Percentiles rank a stretch among this genome's conserved stretches.
Evolutionary conservation across 1,284 basidiomycete species (phyloP).

Genomic region (Coniferiporia weirii): DNA sequence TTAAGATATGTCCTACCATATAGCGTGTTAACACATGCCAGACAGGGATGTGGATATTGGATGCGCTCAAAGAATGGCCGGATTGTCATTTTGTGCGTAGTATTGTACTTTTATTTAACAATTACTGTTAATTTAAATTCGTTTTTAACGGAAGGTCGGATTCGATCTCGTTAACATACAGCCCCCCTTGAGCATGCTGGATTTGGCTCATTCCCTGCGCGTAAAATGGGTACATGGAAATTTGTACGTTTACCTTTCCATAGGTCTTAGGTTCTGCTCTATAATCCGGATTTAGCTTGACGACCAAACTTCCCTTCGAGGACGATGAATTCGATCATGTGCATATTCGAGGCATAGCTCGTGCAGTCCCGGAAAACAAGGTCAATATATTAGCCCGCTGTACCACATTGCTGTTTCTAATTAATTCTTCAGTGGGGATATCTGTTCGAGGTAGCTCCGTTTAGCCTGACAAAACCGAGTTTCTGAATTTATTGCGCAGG

Average conservation of each 20-base stretch:
- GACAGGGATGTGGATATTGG: slow-evolving; percentile 67
- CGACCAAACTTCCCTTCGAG: slow-evolving; percentile 68
- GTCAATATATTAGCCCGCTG: slow-evolving; percentile 30
- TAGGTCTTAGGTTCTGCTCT: not conserved
- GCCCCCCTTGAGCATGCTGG: slow-evolving; percentile 46
- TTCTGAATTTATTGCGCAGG: slow-evolving; percentile 36
- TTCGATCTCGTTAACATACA: slow-evolving; percentile 72
- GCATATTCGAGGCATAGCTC: slow-evolving; percentile 58
- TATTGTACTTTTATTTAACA: slow-evolving; percentile 1
- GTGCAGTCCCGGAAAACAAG: slow-evolving; percentile 71
- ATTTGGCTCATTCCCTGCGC: slow-evolving; percentile 44
- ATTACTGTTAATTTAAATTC: not conserved
- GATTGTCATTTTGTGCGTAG: slow-evolving; percentile 56
- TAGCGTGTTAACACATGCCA: slow-evolving; percentile 25
- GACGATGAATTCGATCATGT: slow-evolving; percentile 76
- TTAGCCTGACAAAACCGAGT: not conserved
- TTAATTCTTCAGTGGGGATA: slow-evolving; percentile 50
- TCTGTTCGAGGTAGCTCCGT: slow-evolving; percentile 50
- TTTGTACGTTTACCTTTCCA: slow-evolving; percentile 45
- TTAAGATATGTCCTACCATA: not conserved
- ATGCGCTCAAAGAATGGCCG: slow-evolving; percentile 68
- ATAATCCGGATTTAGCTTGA: slow-evolving; percentile 41
- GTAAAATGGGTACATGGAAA: slow-evolving; percentile 71
- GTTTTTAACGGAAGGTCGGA: slow-evolving; percentile 45
- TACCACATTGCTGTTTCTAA: not conserved